Base-by-base conservation (phyloP, 2,329 filamentous ascomycete species). In the Pseudocercospora musae region DNA sequence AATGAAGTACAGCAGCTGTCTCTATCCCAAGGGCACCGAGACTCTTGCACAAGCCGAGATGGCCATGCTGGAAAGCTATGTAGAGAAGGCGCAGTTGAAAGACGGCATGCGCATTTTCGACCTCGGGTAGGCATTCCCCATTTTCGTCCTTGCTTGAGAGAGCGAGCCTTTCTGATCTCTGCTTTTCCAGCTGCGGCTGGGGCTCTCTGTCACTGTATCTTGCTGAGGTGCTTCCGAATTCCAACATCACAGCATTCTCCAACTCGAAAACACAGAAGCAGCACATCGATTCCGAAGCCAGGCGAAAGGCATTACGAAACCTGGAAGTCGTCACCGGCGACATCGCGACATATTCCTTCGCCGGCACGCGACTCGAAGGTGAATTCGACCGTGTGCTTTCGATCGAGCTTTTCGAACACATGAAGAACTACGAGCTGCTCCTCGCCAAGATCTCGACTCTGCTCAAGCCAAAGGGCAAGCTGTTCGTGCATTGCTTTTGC, bases 381-480 rank as follows among this genome's bases (percentile, higher is more conserved):
- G 58, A 67, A 40, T 90, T 85, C 68, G 88, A 90, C 72, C 81
- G 88, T 11, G 85, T 90, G 1, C 78, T 90, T 15, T 87, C 85
- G 7, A 87, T 90, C 64, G 88, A 89, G 81, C 80, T 90, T 11
- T 90, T 91, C 70, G 88, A 90, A 73, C 88, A 90, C 74, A 90
- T 90, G 87, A 90, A 90, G 74, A 90, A 90, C 74, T 90, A 90
- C 74, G 83, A 87, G 65, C 77, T 85, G 11, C 81, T 90, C 23
- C 84, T 90, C 77, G 81, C 82, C 48, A 90, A 90, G 74, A 77
- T 90, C 15, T 72, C 80, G 3, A 78, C 81, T 29, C 81, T 86
- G 2, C 77, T 90, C 58, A 87, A 84, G 67, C 83, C 85, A 0
- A 79, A 80, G 1, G 88, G 88, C 4, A 89, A 89, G 76, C 78